These are phyloP conservation scores for Thielaviopsis euricoi DNA, from an alignment of 2,329 filamentous ascomycete species.

Conservation along the genomic window DNA sequence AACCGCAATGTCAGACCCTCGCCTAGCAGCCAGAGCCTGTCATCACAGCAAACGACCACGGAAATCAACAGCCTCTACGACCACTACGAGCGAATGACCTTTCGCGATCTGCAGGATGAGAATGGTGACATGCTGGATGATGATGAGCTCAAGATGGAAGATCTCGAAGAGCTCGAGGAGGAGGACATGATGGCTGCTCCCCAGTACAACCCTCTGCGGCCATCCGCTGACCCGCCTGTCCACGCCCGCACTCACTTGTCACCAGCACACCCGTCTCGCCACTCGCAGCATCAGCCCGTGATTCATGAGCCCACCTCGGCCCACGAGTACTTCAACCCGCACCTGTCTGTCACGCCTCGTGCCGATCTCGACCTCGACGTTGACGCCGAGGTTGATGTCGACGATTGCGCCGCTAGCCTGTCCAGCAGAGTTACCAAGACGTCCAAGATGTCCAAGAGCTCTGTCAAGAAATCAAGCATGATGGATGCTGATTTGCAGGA, in stretches of 20 bases:
- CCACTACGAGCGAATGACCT: constrained; percentile 41
- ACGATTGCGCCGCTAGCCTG: constrained; percentile 32
- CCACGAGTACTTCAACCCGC: constrained; percentile 7
- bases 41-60: constrained; percentile 15
- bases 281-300: constrained; percentile 8
- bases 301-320: neutral
- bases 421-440: constrained; percentile 39
- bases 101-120: constrained; percentile 25
- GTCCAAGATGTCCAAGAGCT: constrained; percentile 35
- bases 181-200: constrained; percentile 2
- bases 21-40: constrained; percentile 6
- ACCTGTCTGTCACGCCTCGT: neutral
- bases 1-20: constrained; percentile 2
- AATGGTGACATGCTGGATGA: constrained; percentile 11
- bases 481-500: constrained; percentile 34
- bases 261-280: constrained; percentile 12
- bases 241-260: neutral
- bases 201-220: constrained; percentile 1
- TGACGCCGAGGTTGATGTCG: neutral
- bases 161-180: constrained; percentile 4
- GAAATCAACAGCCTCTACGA: constrained; percentile 36
- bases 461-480: constrained; percentile 26
- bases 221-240: neutral
- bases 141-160: constrained; percentile 8
- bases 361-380: too few species aligned